Percentiles rank a stretch among this genome's conserved stretches.
These are phyloP conservation scores for Saccharomyces uvarum DNA, from an alignment of 1,139 yeast genomes.

Conservation along the genomic window DNA sequence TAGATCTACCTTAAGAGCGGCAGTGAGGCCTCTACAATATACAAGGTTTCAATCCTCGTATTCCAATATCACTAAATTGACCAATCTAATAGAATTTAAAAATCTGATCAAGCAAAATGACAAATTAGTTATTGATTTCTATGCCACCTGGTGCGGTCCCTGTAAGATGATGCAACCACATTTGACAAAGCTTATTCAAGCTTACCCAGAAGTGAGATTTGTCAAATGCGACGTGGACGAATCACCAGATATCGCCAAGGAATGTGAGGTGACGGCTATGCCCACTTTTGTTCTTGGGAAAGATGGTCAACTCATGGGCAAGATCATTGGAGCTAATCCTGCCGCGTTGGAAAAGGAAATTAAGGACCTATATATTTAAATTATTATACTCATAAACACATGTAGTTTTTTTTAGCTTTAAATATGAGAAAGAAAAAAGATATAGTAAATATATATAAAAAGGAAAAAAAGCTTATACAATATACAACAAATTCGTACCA, in stretches of 20 bases:
- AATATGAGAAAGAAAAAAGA: background rate
- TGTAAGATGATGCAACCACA: slow-evolving; percentile 81
- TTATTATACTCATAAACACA: background rate
- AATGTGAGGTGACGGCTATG: slow-evolving; percentile 71
- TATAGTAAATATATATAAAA: background rate
- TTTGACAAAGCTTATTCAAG: slow-evolving; percentile 53
- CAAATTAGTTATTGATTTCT: slow-evolving; percentile 70
- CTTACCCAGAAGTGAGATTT: slow-evolving; percentile 49
- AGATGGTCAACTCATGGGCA: slow-evolving; percentile 54
- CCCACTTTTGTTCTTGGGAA: slow-evolving; percentile 77
- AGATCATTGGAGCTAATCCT: slow-evolving; percentile 76
- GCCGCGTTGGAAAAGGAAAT: slow-evolving; percentile 36
- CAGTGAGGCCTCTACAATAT: background rate
- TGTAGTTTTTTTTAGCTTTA: slow-evolving; percentile 1
- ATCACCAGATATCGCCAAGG: slow-evolving; percentile 56
- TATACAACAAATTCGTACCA: background rate
- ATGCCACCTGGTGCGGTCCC: slow-evolving; percentile 92
- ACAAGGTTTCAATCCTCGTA: slow-evolving; percentile 9
- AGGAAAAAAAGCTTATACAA: background rate
- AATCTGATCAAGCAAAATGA: slow-evolving; percentile 35
- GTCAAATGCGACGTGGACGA: slow-evolving; percentile 78
- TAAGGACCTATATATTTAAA: slow-evolving; percentile 17
- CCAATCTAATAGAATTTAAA: slow-evolving; percentile 39
- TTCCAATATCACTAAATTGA: slow-evolving; percentile 13
- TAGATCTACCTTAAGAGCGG: background rate